These are phyloP conservation scores for Aspergillus oerlinghausenensis DNA, from an alignment of 2,329 filamentous ascomycete species.

Conservation along the genomic window DNA sequence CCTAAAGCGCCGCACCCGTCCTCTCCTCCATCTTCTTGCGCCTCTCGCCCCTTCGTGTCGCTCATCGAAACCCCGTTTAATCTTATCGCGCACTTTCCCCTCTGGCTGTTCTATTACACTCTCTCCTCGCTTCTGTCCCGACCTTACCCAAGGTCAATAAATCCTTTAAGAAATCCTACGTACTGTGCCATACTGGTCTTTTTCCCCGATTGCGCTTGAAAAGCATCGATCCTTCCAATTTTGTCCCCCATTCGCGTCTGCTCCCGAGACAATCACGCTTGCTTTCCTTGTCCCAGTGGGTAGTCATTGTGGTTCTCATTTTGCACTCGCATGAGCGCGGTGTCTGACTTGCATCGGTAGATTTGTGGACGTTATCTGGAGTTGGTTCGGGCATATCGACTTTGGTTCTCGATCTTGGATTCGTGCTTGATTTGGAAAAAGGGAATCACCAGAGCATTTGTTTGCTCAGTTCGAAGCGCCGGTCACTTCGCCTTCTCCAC, in stretches of 20 bases:
- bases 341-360: constrained; percentile 2
- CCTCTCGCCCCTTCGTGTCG: constrained; percentile 13
- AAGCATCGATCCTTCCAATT: constrained; percentile 11
- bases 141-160: background rate
- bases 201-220: constrained; percentile 3
- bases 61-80: constrained; percentile 15
- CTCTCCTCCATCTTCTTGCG: constrained; percentile 3
- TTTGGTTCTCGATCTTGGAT: constrained; percentile 8
- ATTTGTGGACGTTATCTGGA: constrained; percentile 3
- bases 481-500: constrained; percentile 12
- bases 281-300: constrained; percentile 7
- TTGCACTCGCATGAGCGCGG: background rate
- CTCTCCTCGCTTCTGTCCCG: background rate
- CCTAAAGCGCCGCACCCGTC: constrained; percentile 18
- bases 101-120: constrained; percentile 4
- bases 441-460: background rate
- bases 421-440: background rate
- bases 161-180: background rate
- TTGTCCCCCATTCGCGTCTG: constrained; percentile 8
- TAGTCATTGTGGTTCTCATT: constrained; percentile 1
- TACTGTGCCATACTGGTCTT: background rate
- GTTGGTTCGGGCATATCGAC: background rate
- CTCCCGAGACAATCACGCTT: constrained; percentile 12
- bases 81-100: constrained; percentile 17
- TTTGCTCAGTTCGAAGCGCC: constrained; percentile 5